Evolutionary conservation across 345 rosid species (phyloP).

Genomic region (Citrus hindsii): DNA sequence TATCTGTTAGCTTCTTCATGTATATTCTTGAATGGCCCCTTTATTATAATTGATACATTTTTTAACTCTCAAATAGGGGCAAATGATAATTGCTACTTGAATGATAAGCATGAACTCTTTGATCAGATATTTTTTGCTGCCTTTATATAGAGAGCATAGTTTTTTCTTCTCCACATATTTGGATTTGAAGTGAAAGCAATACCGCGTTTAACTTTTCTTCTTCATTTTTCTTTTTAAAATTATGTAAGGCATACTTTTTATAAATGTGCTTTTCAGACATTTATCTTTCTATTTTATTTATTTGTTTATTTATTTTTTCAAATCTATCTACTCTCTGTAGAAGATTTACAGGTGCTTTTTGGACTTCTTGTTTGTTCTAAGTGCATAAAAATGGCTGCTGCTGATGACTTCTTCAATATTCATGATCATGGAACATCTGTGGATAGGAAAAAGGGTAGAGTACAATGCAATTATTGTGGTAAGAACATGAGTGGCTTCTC

Average conservation of each 20-base stretch:
- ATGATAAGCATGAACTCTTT: neutral
- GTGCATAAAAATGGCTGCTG: conserved; percentile 3
- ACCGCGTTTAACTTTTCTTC: neutral
- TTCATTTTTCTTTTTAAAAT: too few species aligned
- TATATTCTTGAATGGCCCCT: neutral
- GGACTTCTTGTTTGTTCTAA: neutral
- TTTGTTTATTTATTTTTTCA: too few species aligned
- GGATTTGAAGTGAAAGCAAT: neutral
- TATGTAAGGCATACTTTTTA: too few species aligned
- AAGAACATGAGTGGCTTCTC: conserved; percentile 23
- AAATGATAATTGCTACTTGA: neutral
- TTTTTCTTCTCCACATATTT: neutral
- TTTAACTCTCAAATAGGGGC: neutral
- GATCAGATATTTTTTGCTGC: neutral
- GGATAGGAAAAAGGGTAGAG: conserved; percentile 19
- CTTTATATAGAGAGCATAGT: neutral
- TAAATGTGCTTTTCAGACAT: too few species aligned
- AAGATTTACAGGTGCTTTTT: neutral
- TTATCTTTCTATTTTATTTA: too few species aligned
- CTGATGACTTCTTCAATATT: conserved; percentile 17
- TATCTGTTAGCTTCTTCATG: neutral
- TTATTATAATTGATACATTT: neutral
- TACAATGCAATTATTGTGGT: conserved; percentile 51
- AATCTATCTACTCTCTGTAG: neutral
- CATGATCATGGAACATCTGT: conserved; percentile 36